phyloP scores from a whole-genome alignment of 148 eudicot genomes.

The Rhododendron ovatum region DNA sequence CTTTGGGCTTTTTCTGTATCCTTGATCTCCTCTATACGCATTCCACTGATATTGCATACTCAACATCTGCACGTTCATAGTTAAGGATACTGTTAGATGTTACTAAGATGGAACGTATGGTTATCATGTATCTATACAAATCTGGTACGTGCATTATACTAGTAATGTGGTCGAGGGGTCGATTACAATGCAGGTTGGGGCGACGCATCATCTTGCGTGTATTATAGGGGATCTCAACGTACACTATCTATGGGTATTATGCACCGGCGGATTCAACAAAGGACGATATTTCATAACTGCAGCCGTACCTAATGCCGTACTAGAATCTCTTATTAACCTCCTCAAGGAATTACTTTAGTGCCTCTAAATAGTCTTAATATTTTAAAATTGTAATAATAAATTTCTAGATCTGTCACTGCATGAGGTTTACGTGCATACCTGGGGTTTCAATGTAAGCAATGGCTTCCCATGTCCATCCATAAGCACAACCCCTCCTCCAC shows the following conservation, averaged over 20 bases:
- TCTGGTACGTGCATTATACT: neutral
- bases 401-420: neutral
- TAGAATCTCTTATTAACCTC: too few species aligned
- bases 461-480: constrained; percentile 26
- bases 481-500: constrained; percentile 13
- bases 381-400: too few species aligned
- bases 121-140: neutral
- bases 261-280: too few species aligned
- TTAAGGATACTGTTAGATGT: neutral
- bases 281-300: too few species aligned
- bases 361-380: too few species aligned
- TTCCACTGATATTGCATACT: constrained; percentile 21
- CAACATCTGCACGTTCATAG: neutral
- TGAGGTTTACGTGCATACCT: constrained; percentile 7
- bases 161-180: too few species aligned
- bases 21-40: constrained; percentile 17
- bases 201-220: too few species aligned
- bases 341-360: too few species aligned
- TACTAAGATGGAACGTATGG: neutral
- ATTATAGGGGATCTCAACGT: too few species aligned
- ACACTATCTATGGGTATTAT: too few species aligned
- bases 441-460: constrained; percentile 21
- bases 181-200: too few species aligned
- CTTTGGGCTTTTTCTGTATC: neutral
- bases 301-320: too few species aligned